phyloP scores from a whole-genome alignment of 2,329 filamentous ascomycete genomes.

The Fusarium gaditjirri region DNA sequence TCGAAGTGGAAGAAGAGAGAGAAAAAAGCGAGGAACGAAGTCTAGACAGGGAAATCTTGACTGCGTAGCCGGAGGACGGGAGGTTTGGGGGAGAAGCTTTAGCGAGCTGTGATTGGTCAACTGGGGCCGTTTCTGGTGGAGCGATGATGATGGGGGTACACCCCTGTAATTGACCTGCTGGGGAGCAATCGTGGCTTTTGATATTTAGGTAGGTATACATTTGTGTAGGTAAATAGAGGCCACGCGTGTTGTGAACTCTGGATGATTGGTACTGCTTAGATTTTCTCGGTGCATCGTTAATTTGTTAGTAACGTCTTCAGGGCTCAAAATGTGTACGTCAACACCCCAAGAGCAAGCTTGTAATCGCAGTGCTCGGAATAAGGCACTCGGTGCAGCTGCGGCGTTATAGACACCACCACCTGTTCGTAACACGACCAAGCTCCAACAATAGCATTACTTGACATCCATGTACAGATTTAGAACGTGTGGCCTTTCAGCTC shows the following conservation, averaged over 20 bases:
- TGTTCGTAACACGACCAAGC: slow-evolving; percentile 11
- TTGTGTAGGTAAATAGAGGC: not conserved
- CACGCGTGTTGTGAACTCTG: not conserved
- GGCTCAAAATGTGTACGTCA: not conserved
- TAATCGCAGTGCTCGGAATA: not conserved
- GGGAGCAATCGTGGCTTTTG: slow-evolving; percentile 31
- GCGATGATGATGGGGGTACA: slow-evolving; percentile 36
- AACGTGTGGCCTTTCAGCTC: not conserved
- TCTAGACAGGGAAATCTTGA: slow-evolving; percentile 45
- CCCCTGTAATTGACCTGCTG: slow-evolving; percentile 31
- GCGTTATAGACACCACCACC: slow-evolving; percentile 19
- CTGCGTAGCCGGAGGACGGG: slow-evolving; percentile 48
- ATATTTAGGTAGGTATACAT: not conserved
- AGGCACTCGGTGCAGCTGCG: slow-evolving; percentile 29
- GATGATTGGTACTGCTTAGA: not conserved
- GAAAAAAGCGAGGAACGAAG: slow-evolving; percentile 38
- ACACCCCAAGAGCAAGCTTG: not conserved
- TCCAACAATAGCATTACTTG: slow-evolving; percentile 1
- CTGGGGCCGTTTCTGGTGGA: slow-evolving; percentile 24
- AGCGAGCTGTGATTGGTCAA: slow-evolving; percentile 37
- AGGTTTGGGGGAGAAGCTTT: slow-evolving; percentile 45
- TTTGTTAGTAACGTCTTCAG: not conserved
- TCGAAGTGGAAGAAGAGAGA: slow-evolving; percentile 16
- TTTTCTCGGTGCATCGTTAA: not conserved
- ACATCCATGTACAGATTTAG: not conserved